These are phyloP conservation scores for Euphorbia lathyris DNA, from an alignment of 345 rosid genomes.

Conservation along the genomic window DNA sequence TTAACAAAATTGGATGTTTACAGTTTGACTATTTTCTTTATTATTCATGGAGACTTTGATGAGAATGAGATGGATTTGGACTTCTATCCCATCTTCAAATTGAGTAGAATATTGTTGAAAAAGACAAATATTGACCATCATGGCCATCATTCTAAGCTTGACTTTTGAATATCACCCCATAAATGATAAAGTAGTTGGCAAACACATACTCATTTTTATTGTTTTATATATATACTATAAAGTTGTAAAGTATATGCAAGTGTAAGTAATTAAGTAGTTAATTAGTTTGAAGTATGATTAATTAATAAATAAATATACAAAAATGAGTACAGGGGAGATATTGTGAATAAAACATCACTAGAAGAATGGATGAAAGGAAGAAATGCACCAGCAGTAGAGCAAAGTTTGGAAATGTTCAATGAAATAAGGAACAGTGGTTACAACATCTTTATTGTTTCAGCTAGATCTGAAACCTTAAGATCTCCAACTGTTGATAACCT, in stretches of 20 bases:
- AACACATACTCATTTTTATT: no score
- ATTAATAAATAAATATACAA: no score
- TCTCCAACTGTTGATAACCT: slow-evolving; percentile 80
- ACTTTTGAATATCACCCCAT: not conserved
- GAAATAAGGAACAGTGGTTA: slow-evolving; percentile 59
- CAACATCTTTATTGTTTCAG: slow-evolving; percentile 74
- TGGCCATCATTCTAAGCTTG: not conserved
- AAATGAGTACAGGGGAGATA: slow-evolving; percentile 80
- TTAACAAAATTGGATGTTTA: no score
- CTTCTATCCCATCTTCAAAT: no score
- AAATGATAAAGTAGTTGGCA: no score
- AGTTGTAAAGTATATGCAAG: no score
- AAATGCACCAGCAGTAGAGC: slow-evolving; percentile 64
- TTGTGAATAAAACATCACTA: slow-evolving; percentile 43
- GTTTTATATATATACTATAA: no score
- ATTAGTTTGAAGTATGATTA: no score
- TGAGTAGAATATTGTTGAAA: not conserved
- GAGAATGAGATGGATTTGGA: no score
- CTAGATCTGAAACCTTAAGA: slow-evolving; percentile 66
- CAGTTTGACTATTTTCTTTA: no score
- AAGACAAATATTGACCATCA: not conserved
- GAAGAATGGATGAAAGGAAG: slow-evolving; percentile 61
- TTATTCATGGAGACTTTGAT: no score
- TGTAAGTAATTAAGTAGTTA: no score
- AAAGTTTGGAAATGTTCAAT: slow-evolving; percentile 51